phyloP scores from a whole-genome alignment of 179 eudicot genomes.

The Patellifolia procumbens region DNA sequence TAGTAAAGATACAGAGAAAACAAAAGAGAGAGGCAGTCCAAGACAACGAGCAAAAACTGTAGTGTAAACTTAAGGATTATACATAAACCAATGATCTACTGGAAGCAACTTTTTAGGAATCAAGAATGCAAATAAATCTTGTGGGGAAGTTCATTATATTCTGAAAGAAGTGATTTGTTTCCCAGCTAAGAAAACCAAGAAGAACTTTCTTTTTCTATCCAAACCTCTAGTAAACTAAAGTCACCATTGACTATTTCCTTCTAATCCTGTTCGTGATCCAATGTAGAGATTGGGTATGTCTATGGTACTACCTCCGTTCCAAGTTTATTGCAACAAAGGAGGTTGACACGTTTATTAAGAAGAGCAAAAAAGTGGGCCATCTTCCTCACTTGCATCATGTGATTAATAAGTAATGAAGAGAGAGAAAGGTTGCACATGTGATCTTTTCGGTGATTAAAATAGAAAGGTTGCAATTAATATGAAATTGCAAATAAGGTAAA shows the following conservation, averaged over 20 bases:
- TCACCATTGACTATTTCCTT: neutral
- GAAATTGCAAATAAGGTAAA: too few species aligned
- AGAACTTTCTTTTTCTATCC: neutral
- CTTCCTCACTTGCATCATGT: too few species aligned
- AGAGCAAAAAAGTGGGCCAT: too few species aligned
- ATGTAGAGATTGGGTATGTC: too few species aligned
- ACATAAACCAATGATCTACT: neutral
- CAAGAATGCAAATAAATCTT: too few species aligned
- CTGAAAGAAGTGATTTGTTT: neutral
- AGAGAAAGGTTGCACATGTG: too few species aligned
- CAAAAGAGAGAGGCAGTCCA: neutral
- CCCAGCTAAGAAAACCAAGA: neutral
- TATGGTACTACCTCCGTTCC: too few species aligned
- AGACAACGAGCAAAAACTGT: neutral
- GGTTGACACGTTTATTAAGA: too few species aligned
- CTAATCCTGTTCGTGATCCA: neutral
- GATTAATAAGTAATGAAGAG: too few species aligned
- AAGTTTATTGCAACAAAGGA: too few species aligned
- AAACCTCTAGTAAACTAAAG: neutral
- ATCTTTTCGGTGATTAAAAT: too few species aligned
- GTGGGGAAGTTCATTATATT: neutral
- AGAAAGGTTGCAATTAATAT: too few species aligned
- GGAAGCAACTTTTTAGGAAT: neutral
- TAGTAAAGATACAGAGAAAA: neutral
- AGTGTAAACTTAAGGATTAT: neutral